Evolutionary conservation across 345 rosid genomes (phyloP).

Genomic region (Citrus cavaleriei): DNA sequence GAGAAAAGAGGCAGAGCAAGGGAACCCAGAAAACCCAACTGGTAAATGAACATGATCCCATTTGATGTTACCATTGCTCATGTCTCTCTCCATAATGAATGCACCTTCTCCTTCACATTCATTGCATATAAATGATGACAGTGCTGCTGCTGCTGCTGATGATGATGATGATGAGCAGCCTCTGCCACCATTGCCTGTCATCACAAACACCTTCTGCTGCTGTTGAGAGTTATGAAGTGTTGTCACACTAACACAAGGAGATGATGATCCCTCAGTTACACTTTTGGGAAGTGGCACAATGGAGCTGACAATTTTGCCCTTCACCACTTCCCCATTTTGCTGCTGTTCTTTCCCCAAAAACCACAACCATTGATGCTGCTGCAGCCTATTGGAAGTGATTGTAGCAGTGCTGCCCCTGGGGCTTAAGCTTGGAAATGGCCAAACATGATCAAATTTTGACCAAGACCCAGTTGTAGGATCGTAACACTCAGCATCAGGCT

Average conservation of each 20-base stretch:
- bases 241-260: constrained; percentile 27
- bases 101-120: constrained; percentile 28
- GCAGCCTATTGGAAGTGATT: neutral
- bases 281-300: constrained; percentile 23
- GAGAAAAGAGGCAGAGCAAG: constrained; percentile 24
- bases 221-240: neutral
- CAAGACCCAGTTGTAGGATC: constrained; percentile 30
- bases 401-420: constrained; percentile 33
- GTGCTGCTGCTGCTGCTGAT: neutral
- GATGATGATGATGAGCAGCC: neutral
- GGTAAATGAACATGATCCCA: constrained; percentile 32
- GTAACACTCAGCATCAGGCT: constrained; percentile 41
- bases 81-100: constrained; percentile 26
- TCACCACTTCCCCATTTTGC: neutral
- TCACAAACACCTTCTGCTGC: constrained; percentile 16
- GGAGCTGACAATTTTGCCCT: constrained; percentile 21
- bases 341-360: constrained; percentile 22
- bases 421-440: constrained; percentile 33
- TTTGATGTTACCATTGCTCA: constrained; percentile 9
- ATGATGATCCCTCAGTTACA: constrained; percentile 8
- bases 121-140: constrained; percentile 4
- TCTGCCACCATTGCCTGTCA: constrained; percentile 21
- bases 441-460: constrained; percentile 31
- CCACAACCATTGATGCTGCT: constrained; percentile 25
- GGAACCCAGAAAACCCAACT: constrained; percentile 27